A percentile compares a stretch with the other conserved stretches of the same genome.
phyloP scores from a whole-genome alignment of 2,329 filamentous ascomycete genomes.

The Metarhizium rileyi region DNA sequence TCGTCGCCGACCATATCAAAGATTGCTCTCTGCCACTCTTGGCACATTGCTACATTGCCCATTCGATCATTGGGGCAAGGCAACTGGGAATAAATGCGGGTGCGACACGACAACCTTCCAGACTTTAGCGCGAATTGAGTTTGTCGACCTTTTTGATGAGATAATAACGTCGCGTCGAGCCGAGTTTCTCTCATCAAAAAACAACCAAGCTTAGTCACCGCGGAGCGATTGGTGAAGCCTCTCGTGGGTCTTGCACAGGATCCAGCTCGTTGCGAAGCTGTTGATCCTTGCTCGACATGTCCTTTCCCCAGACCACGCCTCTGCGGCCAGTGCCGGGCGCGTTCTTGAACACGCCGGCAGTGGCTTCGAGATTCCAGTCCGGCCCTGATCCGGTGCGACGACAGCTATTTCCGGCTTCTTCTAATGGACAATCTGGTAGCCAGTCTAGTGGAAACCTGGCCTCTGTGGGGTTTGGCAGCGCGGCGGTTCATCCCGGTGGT shows the following conservation, averaged over 20 bases:
- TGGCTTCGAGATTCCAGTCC: conserved; percentile 36
- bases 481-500: not conserved
- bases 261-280: not conserved
- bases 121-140: not conserved
- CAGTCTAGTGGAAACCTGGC: conserved; percentile 9
- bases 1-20: not conserved
- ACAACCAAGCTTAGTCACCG: not conserved
- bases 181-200: not conserved
- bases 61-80: not conserved
- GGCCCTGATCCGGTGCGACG: conserved; percentile 38
- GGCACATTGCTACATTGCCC: not conserved
- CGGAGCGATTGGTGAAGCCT: conserved; percentile 1
- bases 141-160: conserved; percentile 5
- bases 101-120: conserved; percentile 1
- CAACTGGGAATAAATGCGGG: not conserved
- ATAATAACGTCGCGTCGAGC: conserved; percentile 6
- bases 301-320: conserved; percentile 51
- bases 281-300: conserved; percentile 32
- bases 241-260: not conserved
- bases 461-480: conserved; percentile 5
- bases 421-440: conserved; percentile 13
- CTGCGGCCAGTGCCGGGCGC: conserved; percentile 65
- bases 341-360: conserved; percentile 65
- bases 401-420: conserved; percentile 35
- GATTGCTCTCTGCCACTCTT: not conserved